Base-by-base conservation (phyloP, 192 early-diverging fungal genomes). In the Obelidium mucronatum region DNA sequence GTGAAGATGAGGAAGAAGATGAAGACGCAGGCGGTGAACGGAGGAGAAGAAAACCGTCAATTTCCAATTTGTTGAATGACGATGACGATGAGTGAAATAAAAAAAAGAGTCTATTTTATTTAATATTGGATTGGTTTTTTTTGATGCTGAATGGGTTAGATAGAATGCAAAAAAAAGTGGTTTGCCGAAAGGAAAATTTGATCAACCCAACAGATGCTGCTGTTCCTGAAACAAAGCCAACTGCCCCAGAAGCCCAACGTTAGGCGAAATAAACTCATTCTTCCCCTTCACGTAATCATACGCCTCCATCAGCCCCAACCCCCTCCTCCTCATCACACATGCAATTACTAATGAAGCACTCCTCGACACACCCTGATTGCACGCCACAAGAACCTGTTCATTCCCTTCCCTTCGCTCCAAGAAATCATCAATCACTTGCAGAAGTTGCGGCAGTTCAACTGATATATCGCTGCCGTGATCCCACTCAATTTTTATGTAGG, bases 361-460 rank as follows among this genome's bases (percentile, higher is more conserved):
- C 63, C 96, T 84, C 26, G 96, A 94, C 28, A 97, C 90, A 34
- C 96, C 96, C 73, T 93, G 85, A 76, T 95, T 92, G 85, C 96
- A 97, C 72, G 94, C 91, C 8, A 97, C 91, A 19, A 97, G 83
- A 11, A 97, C 86, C 1, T 48, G 61, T 34, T 26, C n/a, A 5
- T 36, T 52, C 17, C 33, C 40, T 19, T 42, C 22, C 17, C 19
- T 66, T 5, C 55, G 40, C 8, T 30, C 63, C 35, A 65, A 37
- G 26, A 34, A 65, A 13, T 11, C 11, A 35, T 65, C 35, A 37
- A 65, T 65, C 2, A 36, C 5, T 19, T 40, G 26, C 8, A 60
- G 48, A 8, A 53, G 31, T 48, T 33, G 89, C 78, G 11, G 90
- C 89, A 40, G 73, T 19, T 30, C 26, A 11, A 26, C 2, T 15